These are phyloP conservation scores for Sarocladium kiliense DNA, from an alignment of 2,329 filamentous ascomycete genomes.

Conservation along the genomic window DNA sequence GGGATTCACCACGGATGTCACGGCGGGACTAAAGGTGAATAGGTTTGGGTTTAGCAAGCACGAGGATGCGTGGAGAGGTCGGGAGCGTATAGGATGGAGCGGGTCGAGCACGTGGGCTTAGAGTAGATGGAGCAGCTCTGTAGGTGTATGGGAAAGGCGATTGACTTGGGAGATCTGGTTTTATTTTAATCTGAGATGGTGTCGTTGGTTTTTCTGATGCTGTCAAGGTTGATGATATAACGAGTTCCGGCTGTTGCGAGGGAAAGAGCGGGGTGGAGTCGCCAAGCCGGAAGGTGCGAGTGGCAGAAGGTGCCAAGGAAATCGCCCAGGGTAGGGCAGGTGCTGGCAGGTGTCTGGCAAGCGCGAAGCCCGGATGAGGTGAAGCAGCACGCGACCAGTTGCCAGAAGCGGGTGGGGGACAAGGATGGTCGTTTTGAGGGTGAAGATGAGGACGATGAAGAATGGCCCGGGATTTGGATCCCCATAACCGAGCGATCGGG, in stretches of 20 bases:
- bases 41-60: background rate
- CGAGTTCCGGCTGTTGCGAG: background rate
- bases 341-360: background rate
- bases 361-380: background rate
- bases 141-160: no score
- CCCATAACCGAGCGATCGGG: background rate
- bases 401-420: background rate
- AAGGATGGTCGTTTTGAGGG: no score
- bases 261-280: background rate
- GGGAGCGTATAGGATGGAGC: background rate
- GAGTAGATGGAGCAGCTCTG: background rate
- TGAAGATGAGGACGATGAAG: background rate
- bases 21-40: background rate
- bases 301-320: background rate
- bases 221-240: background rate
- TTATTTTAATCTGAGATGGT: background rate
- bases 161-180: no score
- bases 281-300: background rate
- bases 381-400: conserved; percentile 1
- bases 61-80: no score
- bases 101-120: background rate
- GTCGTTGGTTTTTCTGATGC: background rate
- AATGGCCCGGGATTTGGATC: background rate
- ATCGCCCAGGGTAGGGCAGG: background rate
- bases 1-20: background rate